Conservation (phyloP, 2,329 filamentous ascomycete species). For the Fonsecaea monophora region DNA sequence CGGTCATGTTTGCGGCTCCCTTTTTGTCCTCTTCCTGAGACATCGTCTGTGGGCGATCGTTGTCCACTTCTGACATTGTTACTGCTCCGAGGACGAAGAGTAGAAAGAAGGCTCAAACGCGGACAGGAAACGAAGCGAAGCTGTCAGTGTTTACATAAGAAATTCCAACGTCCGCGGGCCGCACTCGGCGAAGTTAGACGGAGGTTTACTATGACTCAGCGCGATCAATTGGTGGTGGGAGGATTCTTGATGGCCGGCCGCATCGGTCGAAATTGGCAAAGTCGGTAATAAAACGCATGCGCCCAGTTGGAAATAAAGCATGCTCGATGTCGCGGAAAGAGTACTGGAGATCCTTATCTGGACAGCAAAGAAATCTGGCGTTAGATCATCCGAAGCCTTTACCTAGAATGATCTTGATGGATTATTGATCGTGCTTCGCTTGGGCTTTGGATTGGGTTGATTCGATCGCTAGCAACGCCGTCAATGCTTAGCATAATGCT, state of each 20-base stretch:
- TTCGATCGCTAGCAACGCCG: not conserved
- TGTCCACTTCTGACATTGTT: conserved; percentile 17
- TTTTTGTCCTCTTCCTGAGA: conserved; percentile 14
- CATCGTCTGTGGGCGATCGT: conserved; percentile 1
- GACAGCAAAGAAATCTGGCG: not conserved
- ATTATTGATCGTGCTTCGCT: not conserved
- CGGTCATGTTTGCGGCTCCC: not conserved
- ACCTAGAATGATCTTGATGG: conserved; percentile 1
- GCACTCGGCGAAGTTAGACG: not conserved
- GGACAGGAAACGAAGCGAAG: not conserved
- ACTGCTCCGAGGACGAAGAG: not conserved
- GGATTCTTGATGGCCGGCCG: not conserved
- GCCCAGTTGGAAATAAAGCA: not conserved
- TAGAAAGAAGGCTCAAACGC: not conserved
- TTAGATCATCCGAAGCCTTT: not conserved
- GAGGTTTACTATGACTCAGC: not conserved
- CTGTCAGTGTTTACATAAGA: conserved; percentile 12
- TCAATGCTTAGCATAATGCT: conserved; percentile 18
- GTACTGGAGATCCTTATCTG: not conserved
- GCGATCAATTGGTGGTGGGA: not conserved
- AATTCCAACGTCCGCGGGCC: not conserved
- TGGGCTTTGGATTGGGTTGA: not conserved
- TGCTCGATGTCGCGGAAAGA: not conserved
- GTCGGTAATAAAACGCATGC: not conserved
- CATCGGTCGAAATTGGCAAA: not conserved